Conservation (phyloP, 257 asterid species). For the Handroanthus guayacan region DNA sequence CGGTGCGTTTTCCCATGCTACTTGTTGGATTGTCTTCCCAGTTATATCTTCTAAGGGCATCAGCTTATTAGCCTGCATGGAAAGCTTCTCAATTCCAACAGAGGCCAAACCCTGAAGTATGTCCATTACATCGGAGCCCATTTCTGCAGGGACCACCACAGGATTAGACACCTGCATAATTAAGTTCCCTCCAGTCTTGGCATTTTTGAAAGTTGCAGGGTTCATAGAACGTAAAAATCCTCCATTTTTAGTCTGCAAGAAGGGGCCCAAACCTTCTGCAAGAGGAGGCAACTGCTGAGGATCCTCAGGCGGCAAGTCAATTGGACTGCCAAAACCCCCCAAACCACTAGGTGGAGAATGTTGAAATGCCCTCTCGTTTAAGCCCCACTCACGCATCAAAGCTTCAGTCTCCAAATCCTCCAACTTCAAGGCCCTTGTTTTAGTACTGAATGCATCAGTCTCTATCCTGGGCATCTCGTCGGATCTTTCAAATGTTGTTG, state of each 20-base stretch:
- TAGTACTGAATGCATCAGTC: slow-evolving; percentile 46
- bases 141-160: slow-evolving; percentile 94
- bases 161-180: slow-evolving; percentile 93
- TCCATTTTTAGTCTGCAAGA: slow-evolving; percentile 80
- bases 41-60: slow-evolving; percentile 95
- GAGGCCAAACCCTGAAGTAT: slow-evolving; percentile 85
- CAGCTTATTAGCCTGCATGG: slow-evolving; percentile 89
- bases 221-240: slow-evolving; percentile 92
- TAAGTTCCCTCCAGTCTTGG: slow-evolving; percentile 78
- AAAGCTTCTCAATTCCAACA: slow-evolving; percentile 89
- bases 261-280: slow-evolving; percentile 84
- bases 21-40: slow-evolving; percentile 83
- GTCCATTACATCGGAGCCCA: slow-evolving; percentile 91
- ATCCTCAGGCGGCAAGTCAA: slow-evolving; percentile 57
- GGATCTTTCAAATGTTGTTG: slow-evolving; percentile 39
- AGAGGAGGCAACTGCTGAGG: slow-evolving; percentile 71
- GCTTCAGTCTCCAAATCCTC: slow-evolving; percentile 92
- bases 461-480: slow-evolving; percentile 49
- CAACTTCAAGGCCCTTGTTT: slow-evolving; percentile 63
- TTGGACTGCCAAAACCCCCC: slow-evolving; percentile 70
- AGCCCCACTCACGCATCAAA: slow-evolving; percentile 86
- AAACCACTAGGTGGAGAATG: slow-evolving; percentile 66
- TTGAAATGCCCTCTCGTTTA: slow-evolving; percentile 73
- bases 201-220: slow-evolving; percentile 68
- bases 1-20: slow-evolving; percentile 75